phyloP scores from a whole-genome alignment of 2,329 filamentous ascomycete species.

The Alternaria ventricosa region DNA sequence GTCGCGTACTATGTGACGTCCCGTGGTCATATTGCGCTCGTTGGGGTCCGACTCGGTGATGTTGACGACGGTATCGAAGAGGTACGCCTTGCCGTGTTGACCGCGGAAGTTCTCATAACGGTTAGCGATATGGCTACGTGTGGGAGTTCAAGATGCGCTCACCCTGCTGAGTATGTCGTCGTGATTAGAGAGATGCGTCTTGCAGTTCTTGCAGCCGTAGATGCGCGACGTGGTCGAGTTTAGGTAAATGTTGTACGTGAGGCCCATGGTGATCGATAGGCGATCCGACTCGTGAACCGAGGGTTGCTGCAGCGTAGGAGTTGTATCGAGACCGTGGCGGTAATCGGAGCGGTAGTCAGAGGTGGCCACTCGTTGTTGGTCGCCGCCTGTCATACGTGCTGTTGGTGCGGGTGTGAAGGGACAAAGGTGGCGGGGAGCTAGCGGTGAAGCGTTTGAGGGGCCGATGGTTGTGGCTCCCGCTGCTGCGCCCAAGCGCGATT shows the following conservation, averaged over 20 bases:
- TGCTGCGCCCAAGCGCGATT: conserved; percentile 18
- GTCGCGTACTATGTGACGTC: conserved; percentile 90
- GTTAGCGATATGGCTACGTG: conserved; percentile 7
- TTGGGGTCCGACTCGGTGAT: conserved; percentile 80
- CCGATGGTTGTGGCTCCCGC: conserved; percentile 4
- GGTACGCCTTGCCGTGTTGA: conserved; percentile 96
- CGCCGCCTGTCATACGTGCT: conserved; percentile 19
- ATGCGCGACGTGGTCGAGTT: conserved; percentile 85
- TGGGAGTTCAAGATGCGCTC: conserved; percentile 43
- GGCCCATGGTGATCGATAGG: conserved; percentile 68
- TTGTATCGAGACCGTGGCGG: conserved; percentile 8
- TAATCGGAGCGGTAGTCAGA: conserved; percentile 11
- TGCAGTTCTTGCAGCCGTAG: conserved; percentile 91
- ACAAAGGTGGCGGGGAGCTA: conserved; percentile 2
- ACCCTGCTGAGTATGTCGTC: conserved; percentile 96
- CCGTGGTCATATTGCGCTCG: conserved; percentile 98
- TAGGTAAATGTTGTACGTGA: conserved; percentile 90
- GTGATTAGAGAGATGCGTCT: conserved; percentile 92
- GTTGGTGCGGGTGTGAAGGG: background rate
- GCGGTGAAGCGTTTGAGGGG: background rate
- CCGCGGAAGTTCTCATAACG: conserved; percentile 86
- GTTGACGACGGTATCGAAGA: conserved; percentile 95
- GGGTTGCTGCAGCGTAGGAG: conserved; percentile 5
- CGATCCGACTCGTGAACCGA: conserved; percentile 6
- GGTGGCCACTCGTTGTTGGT: conserved; percentile 14